Conservation (phyloP, 257 asterid species). For the Nicotiana tabacum region DNA sequence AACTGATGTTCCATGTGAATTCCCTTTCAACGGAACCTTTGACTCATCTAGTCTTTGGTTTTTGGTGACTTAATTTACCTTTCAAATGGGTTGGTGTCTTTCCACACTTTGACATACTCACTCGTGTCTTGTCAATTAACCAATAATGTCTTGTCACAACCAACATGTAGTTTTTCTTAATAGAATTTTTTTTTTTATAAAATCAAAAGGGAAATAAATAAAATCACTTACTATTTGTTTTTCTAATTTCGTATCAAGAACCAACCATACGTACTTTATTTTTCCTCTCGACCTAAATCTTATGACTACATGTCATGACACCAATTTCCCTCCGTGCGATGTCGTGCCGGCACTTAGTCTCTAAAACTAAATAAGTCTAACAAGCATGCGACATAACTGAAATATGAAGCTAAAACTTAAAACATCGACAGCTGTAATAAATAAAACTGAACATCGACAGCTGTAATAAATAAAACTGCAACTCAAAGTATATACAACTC, state of each 20-base stretch:
- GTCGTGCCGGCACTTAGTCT: too few species aligned
- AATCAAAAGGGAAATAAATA: not conserved
- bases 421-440: too few species aligned
- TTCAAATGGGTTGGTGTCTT: not conserved
- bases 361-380: too few species aligned
- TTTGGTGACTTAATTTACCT: not conserved
- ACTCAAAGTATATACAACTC: too few species aligned
- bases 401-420: too few species aligned
- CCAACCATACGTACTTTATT: not conserved
- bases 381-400: too few species aligned
- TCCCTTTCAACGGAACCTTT: slow-evolving; percentile 20
- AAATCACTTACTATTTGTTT: too few species aligned
- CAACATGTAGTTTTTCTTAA: not conserved
- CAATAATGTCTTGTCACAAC: not conserved
- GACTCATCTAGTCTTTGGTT: not conserved
- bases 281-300: not conserved
- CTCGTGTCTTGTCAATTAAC: not conserved
- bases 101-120: not conserved
- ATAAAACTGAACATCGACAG: too few species aligned
- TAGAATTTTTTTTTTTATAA: too few species aligned
- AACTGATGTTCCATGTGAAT: not conserved
- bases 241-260: too few species aligned
- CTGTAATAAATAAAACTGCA: too few species aligned
- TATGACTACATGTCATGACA: not conserved
- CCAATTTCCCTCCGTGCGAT: too few species aligned